Conservation (phyloP, 306 rosid genomes). For the Gillenia trifoliata region DNA sequence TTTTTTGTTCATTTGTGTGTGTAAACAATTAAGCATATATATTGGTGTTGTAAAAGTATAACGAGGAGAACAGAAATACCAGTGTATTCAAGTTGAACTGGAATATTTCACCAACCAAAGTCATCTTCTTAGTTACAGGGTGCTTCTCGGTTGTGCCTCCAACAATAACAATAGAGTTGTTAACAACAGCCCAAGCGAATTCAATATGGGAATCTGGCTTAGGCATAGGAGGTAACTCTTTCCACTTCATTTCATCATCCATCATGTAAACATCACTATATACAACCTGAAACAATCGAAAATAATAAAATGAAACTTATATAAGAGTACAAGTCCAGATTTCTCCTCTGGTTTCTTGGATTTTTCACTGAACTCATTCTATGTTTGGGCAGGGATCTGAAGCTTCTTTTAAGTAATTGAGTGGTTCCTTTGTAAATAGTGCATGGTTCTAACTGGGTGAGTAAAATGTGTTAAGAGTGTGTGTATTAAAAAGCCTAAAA, state of each 20-base stretch:
- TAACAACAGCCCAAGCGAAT: slow-evolving; percentile 70
- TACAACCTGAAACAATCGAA: slow-evolving; percentile 55
- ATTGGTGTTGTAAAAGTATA: background rate
- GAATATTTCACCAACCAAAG: slow-evolving; percentile 82
- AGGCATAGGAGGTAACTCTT: slow-evolving; percentile 68
- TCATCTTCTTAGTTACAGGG: slow-evolving; percentile 76
- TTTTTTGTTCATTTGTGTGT: background rate
- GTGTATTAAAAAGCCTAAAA: background rate
- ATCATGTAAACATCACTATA: slow-evolving; percentile 81
- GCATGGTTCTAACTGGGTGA: background rate
- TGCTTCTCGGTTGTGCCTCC: slow-evolving; percentile 95
- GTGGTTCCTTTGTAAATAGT: background rate
- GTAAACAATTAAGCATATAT: background rate
- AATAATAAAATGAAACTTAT: background rate
- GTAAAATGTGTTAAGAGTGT: background rate
- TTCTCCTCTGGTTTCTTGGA: background rate
- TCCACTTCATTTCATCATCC: slow-evolving; percentile 85
- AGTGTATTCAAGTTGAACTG: slow-evolving; percentile 53
- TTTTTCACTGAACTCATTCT: background rate
- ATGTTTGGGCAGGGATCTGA: background rate
- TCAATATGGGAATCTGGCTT: slow-evolving; percentile 84
- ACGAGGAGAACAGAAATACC: slow-evolving; percentile 34
- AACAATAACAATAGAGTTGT: slow-evolving; percentile 68
- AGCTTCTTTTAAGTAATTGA: background rate
- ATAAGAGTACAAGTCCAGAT: background rate